phyloP scores from a whole-genome alignment of 495 filamentous ascomycete genomes.

The Beverwykella pulmonaria region DNA sequence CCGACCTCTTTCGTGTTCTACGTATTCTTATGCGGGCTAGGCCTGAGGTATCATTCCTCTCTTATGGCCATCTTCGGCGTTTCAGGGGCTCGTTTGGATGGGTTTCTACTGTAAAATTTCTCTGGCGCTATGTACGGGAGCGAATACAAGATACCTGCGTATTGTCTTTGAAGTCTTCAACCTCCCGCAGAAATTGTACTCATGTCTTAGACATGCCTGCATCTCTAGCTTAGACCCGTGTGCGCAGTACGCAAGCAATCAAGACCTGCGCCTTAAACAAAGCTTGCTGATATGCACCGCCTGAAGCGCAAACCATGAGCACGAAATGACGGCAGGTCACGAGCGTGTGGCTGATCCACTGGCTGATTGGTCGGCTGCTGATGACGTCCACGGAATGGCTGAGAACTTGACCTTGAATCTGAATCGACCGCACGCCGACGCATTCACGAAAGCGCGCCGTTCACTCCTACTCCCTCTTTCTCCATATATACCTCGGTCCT shows the following conservation, averaged over 20 bases:
- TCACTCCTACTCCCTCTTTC: neutral
- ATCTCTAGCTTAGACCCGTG: neutral
- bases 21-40: neutral
- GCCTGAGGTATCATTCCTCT: neutral
- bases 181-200: neutral
- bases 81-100: neutral
- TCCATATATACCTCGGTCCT: neutral
- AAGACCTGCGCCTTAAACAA: neutral
- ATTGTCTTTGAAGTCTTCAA: neutral
- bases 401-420: neutral
- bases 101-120: neutral
- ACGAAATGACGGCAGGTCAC: neutral
- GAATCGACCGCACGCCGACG: neutral
- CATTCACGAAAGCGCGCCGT: neutral
- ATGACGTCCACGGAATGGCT: constrained; percentile 7
- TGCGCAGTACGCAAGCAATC: neutral
- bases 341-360: neutral
- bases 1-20: neutral
- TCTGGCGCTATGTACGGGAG: constrained; percentile 1
- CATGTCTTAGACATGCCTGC: neutral
- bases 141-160: neutral
- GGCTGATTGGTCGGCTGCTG: neutral
- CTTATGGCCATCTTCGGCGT: neutral
- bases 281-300: neutral
- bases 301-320: neutral